Percentiles rank a stretch among this genome's conserved stretches.
Conservation (phyloP, 257 asterid species). For the Capsicum pubescens region DNA sequence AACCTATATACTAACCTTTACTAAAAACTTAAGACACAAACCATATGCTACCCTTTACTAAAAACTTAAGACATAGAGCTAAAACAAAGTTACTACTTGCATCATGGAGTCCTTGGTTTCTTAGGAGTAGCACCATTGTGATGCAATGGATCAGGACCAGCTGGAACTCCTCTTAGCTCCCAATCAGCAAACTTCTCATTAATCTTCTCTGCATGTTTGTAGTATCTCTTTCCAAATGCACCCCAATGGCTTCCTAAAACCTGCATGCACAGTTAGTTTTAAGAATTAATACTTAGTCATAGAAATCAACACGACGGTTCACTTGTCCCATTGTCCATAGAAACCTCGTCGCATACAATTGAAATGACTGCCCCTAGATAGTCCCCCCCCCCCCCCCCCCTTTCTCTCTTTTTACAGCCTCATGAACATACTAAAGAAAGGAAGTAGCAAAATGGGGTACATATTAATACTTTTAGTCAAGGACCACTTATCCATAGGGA, state of each 20-base stretch:
- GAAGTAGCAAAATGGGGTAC: background rate
- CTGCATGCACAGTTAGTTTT: background rate
- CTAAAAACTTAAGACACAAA: no score
- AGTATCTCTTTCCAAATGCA: conserved; percentile 31
- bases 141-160: conserved; percentile 74
- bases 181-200: conserved; percentile 50
- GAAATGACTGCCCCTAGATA: background rate
- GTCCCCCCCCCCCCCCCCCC: no score
- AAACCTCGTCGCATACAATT: background rate
- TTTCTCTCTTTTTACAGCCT: background rate
- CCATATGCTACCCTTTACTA: background rate
- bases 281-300: background rate
- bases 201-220: conserved; percentile 35
- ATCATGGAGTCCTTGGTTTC: conserved; percentile 59
- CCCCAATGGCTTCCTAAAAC: background rate
- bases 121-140: conserved; percentile 56
- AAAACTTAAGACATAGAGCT: conserved; percentile 4
- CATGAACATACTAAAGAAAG: background rate
- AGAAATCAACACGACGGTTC: background rate
- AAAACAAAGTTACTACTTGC: background rate
- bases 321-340: background rate
- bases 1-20: background rate
- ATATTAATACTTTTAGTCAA: background rate
- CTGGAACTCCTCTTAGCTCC: conserved; percentile 67
- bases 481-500: background rate